Conservation (phyloP, 2,329 filamentous ascomycete species). For the Trichoderma breve region DNA sequence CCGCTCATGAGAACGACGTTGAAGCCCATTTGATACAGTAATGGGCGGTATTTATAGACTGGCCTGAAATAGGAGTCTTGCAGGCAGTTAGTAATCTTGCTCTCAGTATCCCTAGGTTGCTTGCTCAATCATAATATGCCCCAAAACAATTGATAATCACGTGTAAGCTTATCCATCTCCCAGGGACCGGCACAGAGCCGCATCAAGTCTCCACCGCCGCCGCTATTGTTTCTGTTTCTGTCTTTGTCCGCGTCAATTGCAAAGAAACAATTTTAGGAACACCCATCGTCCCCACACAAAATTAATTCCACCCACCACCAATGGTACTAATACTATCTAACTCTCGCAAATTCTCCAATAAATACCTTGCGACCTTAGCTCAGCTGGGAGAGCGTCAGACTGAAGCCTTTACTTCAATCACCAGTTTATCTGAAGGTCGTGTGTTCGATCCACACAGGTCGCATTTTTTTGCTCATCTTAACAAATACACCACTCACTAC, state of each 20-base stretch:
- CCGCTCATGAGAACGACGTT: neutral
- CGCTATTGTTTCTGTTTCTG: neutral
- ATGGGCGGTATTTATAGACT: neutral
- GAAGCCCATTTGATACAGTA: neutral
- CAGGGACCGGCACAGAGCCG: conserved; percentile 3
- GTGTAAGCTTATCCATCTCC: neutral
- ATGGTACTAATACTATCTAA: neutral
- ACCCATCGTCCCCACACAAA: neutral
- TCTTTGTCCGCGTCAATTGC: neutral
- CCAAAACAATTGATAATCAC: neutral
- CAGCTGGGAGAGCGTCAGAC: conserved; percentile 33
- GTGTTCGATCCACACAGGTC: conserved; percentile 32
- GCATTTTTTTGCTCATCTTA: conserved; percentile 23
- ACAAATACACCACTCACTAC: neutral
- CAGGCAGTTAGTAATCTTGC: neutral
- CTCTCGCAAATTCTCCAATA: neutral
- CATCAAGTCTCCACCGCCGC: neutral
- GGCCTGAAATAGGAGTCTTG: neutral
- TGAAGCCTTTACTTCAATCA: conserved; percentile 30
- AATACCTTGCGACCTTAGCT: conserved; percentile 29
- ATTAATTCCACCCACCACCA: neutral
- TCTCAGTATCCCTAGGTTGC: neutral
- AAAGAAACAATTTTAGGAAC: neutral
- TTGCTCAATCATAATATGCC: neutral
- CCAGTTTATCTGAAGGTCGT: conserved; percentile 32